Evolutionary conservation across 257 asterid species (phyloP).

Genomic region (Forsythia suspensa): DNA sequence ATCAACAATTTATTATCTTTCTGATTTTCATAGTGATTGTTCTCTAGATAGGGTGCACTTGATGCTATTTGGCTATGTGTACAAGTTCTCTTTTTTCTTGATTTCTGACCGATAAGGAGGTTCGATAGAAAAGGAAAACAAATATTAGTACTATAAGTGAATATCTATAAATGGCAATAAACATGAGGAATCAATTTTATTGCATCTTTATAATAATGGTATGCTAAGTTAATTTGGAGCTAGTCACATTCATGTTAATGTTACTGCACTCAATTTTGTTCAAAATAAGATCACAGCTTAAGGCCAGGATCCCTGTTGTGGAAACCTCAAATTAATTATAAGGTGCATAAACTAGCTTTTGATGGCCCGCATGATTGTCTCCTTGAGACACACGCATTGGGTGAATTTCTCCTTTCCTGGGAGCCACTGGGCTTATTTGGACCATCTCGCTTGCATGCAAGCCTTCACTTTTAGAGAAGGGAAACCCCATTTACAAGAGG

Average conservation of each 20-base stretch:
- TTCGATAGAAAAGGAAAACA: conserved; percentile 3
- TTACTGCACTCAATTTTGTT: not conserved
- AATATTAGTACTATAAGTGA: not conserved
- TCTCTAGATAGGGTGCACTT: not conserved
- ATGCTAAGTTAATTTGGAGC: not conserved
- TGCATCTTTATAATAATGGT: not conserved
- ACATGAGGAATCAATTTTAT: not conserved
- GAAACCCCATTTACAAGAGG: not conserved
- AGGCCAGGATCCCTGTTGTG: not conserved
- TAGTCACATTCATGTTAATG: not conserved
- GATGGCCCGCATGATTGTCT: not conserved
- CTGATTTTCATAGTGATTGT: conserved; percentile 2
- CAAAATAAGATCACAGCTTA: not conserved
- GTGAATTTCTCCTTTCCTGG: not conserved
- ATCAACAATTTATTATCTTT: not conserved
- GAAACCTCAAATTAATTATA: not conserved
- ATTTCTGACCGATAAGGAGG: not conserved
- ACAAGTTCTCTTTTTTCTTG: not conserved
- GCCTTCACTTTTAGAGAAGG: not conserved
- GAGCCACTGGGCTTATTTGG: not conserved
- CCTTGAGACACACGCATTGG: not conserved
- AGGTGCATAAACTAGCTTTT: not conserved
- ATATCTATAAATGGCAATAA: not conserved
- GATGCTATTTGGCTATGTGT: not conserved
- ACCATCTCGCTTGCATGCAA: not conserved